phyloP scores from a whole-genome alignment of 2,329 filamentous ascomycete species.

The Chrysoporthe deuterocubensis region DNA sequence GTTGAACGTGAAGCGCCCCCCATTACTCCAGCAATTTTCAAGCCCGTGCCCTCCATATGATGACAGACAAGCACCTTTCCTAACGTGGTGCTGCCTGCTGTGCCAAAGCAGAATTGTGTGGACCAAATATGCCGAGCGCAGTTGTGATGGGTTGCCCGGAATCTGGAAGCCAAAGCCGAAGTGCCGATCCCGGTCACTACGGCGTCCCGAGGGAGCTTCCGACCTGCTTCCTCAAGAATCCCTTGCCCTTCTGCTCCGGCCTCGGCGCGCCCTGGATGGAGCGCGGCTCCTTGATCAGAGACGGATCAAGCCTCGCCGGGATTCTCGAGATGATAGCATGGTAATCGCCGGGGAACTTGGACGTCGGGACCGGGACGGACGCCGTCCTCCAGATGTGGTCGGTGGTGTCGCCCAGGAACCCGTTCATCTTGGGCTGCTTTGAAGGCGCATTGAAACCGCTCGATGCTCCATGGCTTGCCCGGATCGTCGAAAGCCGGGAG shows the following conservation, averaged over 20 bases:
- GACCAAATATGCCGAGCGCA: neutral
- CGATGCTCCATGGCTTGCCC: constrained; percentile 58
- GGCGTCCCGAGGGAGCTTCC: constrained; percentile 21
- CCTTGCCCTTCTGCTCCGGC: constrained; percentile 55
- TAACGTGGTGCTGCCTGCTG: neutral
- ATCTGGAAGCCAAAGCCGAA: neutral
- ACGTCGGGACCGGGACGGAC: constrained; percentile 62
- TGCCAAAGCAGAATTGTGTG: neutral
- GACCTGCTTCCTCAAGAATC: constrained; percentile 61
- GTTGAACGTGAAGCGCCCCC: neutral
- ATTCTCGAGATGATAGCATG: constrained; percentile 64
- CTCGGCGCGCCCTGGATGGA: constrained; percentile 86
- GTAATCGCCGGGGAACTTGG: constrained; percentile 67
- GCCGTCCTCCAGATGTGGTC: constrained; percentile 81
- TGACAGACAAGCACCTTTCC: neutral
- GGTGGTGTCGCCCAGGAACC: constrained; percentile 71
- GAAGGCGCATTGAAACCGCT: constrained; percentile 43
- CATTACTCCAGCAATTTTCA: no score
- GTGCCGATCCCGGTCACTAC: neutral
- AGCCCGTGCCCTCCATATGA: neutral
- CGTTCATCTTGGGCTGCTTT: constrained; percentile 48
- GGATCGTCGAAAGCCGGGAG: constrained; percentile 63
- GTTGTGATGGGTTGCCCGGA: neutral
- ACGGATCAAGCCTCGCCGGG: constrained; percentile 82
- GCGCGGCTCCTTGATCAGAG: constrained; percentile 89